These are phyloP conservation scores for Meyerozyma smithsonii DNA, from an alignment of 1,139 yeast genomes.

Conservation along the genomic window DNA sequence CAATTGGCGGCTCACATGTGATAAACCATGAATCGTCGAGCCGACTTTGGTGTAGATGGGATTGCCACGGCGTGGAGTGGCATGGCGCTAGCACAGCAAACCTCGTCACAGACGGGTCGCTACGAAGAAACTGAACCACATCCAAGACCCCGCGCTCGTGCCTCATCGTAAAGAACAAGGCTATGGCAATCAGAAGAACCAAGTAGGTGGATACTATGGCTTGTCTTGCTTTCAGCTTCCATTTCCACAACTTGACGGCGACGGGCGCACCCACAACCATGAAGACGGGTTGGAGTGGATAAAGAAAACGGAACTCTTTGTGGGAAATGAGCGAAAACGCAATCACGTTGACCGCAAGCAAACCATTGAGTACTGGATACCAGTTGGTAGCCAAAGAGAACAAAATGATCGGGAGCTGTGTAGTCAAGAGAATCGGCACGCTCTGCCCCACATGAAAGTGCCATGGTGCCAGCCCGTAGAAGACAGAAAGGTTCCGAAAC, in stretches of 20 bases:
- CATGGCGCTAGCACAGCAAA: slow-evolving; percentile 90
- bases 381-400: slow-evolving; percentile 10
- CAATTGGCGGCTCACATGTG: slow-evolving; percentile 89
- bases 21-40: slow-evolving; percentile 59
- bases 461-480: slow-evolving; percentile 85
- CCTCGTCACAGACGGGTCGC: slow-evolving; percentile 37
- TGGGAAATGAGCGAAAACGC: slow-evolving; percentile 68
- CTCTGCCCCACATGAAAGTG: slow-evolving; percentile 83
- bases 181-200: slow-evolving; percentile 21
- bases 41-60: slow-evolving; percentile 63
- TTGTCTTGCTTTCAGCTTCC: slow-evolving; percentile 1
- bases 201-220: slow-evolving; percentile 1
- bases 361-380: slow-evolving; percentile 16
- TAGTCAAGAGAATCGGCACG: slow-evolving; percentile 67
- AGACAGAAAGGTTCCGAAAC: slow-evolving; percentile 64
- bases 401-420: slow-evolving; percentile 55
- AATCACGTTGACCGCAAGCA: slow-evolving; percentile 37
- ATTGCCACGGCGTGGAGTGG: slow-evolving; percentile 96
- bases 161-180: slow-evolving; percentile 50
- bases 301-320: slow-evolving; percentile 89
- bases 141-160: slow-evolving; percentile 87
- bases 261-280: slow-evolving; percentile 23
- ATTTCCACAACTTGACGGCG: slow-evolving; percentile 7
- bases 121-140: slow-evolving; percentile 51
- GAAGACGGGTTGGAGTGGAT: slow-evolving; percentile 77